A percentile compares a stretch with the other conserved stretches of the same genome.
Conservation (phyloP, 352 stramenopile species). For the Phytopythium mirpurense region DNA sequence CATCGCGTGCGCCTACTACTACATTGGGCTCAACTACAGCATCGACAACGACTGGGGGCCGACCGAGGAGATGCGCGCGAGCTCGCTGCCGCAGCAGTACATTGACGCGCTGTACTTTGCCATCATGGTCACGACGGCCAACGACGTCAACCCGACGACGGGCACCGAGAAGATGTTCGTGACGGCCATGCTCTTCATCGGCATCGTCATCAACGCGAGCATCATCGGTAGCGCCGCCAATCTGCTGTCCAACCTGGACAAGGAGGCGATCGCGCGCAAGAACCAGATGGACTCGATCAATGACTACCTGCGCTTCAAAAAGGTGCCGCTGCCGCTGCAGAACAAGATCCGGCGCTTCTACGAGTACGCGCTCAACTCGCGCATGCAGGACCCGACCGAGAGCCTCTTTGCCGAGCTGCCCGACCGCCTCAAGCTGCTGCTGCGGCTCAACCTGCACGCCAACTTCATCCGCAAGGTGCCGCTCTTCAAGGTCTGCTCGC, state of each 20-base stretch:
- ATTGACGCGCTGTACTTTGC: conserved; percentile 56
- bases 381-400: conserved; percentile 50
- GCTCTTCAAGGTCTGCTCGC: conserved; percentile 63
- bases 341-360: conserved; percentile 76
- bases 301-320: conserved; percentile 79
- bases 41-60: conserved; percentile 42
- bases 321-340: conserved; percentile 54
- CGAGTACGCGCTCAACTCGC: conserved; percentile 62
- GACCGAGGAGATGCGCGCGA: conserved; percentile 18
- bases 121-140: conserved; percentile 62
- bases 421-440: conserved; percentile 57
- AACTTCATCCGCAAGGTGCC: conserved; percentile 72
- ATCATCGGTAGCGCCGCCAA: conserved; percentile 79
- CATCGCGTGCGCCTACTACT: conserved; percentile 73
- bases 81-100: conserved; percentile 39
- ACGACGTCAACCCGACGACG: conserved; percentile 51
- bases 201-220: conserved; percentile 72
- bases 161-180: conserved; percentile 57
- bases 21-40: conserved; percentile 36
- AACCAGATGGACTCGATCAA: conserved; percentile 79
- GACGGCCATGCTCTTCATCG: conserved; percentile 66
- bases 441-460: conserved; percentile 62
- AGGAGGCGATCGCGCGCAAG: conserved; percentile 66
- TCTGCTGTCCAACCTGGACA: conserved; percentile 69
- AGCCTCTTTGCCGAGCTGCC: conserved; percentile 67